phyloP scores from a whole-genome alignment of 176 grass and related monocot genomes.

The Miscanthus lutarioriparius region DNA sequence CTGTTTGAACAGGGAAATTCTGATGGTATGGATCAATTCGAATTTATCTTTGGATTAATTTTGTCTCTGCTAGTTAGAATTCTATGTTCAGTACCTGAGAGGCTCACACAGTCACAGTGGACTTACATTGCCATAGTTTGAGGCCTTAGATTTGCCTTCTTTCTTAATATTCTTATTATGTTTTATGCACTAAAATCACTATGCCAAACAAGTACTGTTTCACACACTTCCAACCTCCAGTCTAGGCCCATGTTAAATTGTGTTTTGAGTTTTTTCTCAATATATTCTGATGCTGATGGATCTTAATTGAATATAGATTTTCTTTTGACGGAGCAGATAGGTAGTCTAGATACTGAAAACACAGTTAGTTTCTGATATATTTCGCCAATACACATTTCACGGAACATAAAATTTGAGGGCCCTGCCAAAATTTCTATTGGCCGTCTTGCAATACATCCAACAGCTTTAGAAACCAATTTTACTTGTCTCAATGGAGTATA shows the following conservation, averaged over 20 bases:
- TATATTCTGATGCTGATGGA: background rate
- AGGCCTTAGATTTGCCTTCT: background rate
- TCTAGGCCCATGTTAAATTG: background rate
- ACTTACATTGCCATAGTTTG: background rate
- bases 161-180: background rate
- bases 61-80: background rate
- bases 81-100: background rate
- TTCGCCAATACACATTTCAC: background rate
- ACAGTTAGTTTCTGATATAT: background rate
- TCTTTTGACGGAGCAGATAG: background rate
- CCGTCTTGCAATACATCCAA: background rate
- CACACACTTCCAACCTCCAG: background rate
- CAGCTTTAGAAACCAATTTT: background rate
- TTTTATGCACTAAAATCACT: background rate
- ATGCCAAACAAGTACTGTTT: constrained; percentile 14
- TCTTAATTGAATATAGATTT: background rate
- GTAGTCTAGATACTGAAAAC: background rate
- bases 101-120: background rate
- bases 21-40: background rate
- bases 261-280: background rate
- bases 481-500: background rate
- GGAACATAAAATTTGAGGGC: background rate
- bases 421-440: background rate
- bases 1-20: background rate
- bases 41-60: background rate